A percentile compares a stretch with the other conserved stretches of the same genome.
These are phyloP conservation scores for Spergularia marina DNA, from an alignment of 148 eudicot genomes.

Conservation along the genomic window DNA sequence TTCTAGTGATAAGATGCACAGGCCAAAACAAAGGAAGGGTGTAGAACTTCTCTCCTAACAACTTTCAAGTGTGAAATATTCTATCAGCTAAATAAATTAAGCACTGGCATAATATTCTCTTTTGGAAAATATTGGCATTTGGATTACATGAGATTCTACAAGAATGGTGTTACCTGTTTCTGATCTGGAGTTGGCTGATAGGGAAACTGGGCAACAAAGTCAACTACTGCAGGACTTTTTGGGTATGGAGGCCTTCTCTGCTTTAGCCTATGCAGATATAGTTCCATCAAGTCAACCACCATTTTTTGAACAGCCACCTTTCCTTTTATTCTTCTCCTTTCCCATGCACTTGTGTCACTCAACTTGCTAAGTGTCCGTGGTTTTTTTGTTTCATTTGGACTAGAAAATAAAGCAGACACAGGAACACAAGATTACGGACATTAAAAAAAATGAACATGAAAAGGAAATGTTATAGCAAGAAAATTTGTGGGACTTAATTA, in stretches of 20 bases:
- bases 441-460: not conserved
- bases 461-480: not conserved
- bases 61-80: not conserved
- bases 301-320: conserved; percentile 95
- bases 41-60: not conserved
- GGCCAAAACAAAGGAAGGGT: not conserved
- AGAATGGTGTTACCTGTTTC: conserved; percentile 52
- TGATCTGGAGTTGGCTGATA: conserved; percentile 94
- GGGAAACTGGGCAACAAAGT: conserved; percentile 74
- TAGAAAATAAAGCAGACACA: conserved; percentile 27
- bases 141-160: not conserved
- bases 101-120: not conserved
- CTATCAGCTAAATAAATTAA: not conserved
- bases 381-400: conserved; percentile 84
- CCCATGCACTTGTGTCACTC: conserved; percentile 82
- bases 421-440: not conserved
- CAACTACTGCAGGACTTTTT: conserved; percentile 55
- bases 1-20: not conserved
- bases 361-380: conserved; percentile 79
- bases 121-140: not conserved
- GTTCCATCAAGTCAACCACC: conserved; percentile 97
- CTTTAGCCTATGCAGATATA: conserved; percentile 86
- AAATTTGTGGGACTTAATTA: not conserved
- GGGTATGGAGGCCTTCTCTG: conserved; percentile 86
- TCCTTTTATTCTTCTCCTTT: conserved; percentile 84